These are phyloP conservation scores for Pneumocystis canis DNA, from an alignment of 1,139 yeast species.

Conservation along the genomic window DNA sequence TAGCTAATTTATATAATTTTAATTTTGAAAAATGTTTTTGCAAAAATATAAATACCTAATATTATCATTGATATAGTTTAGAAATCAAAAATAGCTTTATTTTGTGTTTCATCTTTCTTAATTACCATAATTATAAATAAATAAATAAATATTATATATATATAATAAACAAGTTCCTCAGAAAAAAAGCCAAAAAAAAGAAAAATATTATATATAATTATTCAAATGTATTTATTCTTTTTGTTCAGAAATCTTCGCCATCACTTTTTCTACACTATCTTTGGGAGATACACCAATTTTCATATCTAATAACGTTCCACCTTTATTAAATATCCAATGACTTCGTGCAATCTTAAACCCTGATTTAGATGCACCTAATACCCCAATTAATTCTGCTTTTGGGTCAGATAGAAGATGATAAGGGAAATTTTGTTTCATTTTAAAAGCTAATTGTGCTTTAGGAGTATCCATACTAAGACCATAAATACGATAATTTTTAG, in stretches of 20 bases:
- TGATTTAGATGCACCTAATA: constrained; percentile 68
- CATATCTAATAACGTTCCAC: constrained; percentile 55
- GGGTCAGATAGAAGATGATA: constrained; percentile 72
- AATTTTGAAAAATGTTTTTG: background rate
- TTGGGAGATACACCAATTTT: constrained; percentile 67
- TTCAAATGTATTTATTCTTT: background rate
- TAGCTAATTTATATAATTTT: background rate
- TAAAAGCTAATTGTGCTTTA: constrained; percentile 60
- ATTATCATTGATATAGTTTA: background rate
- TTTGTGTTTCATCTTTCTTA: background rate
- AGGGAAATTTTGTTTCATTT: constrained; percentile 54
- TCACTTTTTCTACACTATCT: constrained; percentile 43
- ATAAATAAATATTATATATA: too few species aligned
- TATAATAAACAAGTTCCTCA: background rate
- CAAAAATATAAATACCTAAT: background rate
- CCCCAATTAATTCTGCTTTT: constrained; percentile 46
- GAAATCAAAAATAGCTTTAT: background rate
- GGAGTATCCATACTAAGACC: constrained; percentile 54
- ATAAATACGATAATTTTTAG: constrained; percentile 27
- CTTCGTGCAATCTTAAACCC: constrained; percentile 63
- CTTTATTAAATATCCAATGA: constrained; percentile 64
- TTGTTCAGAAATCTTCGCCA: background rate
- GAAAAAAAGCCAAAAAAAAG: background rate
- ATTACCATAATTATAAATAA: background rate
- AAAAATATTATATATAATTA: background rate